Evolutionary conservation across 164 flowering plant genomes (phyloP), one percentile per base, ranked within the genome.

Genomic region (Chloranthus sessilifolius): DNA sequence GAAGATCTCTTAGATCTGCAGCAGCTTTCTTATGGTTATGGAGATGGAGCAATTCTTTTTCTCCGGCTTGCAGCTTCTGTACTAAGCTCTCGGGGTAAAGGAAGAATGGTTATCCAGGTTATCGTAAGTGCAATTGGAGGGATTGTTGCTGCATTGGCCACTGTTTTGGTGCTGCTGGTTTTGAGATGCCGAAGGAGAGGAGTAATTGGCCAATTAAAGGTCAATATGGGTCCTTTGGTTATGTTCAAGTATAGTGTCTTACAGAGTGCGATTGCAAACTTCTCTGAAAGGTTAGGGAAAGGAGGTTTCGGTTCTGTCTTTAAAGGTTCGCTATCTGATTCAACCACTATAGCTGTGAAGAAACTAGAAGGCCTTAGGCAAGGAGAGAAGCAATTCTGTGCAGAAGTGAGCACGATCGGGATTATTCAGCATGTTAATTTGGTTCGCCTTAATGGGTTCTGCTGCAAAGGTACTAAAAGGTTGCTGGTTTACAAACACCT

Each of bases 321-420:
- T 30, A 73, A 67, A 45, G 83, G 81, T 23, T 63, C 67, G 3
- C 38, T 65, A 48, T 62, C 71, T 19, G 62, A 70, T 53, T 62
- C 67, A 7, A 53, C 67, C n/a, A 46, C 44, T n/a, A 43, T 76
- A 29, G 81, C 81, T 0, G 76, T 71, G 50, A 76, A 76, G 70
- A 62, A 58, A 47, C 78, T 80, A 3, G 73, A 76, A 50, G 57
- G 75, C 55, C 9, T 62, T 15, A 58, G 58, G 24, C 88, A 78
- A 59, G 76, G 73, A 10, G 78, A 75, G 48, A 78, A 78, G 67
- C 78, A 75, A 50, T 78, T 78, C 47, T 51, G 77, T 30, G 47
- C 75, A 1, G 85, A 82, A 50, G 88, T 82, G 5, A 73, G 73
- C 67, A 79, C 83, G 1, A 79, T 82, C 11, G 88, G 88, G 42